Percentiles rank a stretch among this genome's conserved stretches.
Evolutionary conservation across 495 filamentous ascomycete species (phyloP).

Genomic region (Paragyromitra xinjiangensis): DNA sequence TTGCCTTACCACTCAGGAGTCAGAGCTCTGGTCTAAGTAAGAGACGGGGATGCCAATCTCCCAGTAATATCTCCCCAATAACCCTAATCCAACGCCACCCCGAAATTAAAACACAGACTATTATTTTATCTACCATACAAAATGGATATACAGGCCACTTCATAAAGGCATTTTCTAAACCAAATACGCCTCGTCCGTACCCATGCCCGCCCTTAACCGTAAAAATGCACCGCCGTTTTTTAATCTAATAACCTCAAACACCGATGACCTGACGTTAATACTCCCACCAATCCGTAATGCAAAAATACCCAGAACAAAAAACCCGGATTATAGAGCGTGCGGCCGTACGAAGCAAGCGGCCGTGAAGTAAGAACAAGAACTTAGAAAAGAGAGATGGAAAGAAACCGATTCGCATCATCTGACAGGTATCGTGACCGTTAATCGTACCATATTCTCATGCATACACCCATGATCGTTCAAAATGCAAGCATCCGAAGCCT

Average conservation of each 20-base stretch:
- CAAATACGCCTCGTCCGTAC: neutral
- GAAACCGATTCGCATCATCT: constrained; percentile 24
- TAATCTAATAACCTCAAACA: constrained; percentile 12
- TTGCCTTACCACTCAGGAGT: neutral
- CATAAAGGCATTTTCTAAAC: neutral
- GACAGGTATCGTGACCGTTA: neutral
- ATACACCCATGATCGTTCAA: neutral
- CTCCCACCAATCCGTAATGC: constrained; percentile 10
- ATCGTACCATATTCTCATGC: constrained; percentile 10
- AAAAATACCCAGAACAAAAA: constrained; percentile 1
- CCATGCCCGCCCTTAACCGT: neutral
- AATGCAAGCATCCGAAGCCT: neutral
- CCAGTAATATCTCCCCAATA: neutral
- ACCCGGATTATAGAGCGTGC: neutral
- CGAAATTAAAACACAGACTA: neutral
- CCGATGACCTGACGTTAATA: constrained; percentile 25
- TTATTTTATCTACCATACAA: constrained; percentile 23
- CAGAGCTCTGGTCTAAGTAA: neutral
- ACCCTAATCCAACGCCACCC: neutral
- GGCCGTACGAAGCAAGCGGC: neutral
- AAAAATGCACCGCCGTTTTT: neutral
- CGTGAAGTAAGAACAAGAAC: neutral
- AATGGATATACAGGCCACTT: neutral
- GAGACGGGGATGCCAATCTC: neutral
- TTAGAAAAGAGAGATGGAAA: neutral